Evolutionary conservation across 2,329 filamentous ascomycete genomes (phyloP).

Genomic region (Calonectria hawksworthii): DNA sequence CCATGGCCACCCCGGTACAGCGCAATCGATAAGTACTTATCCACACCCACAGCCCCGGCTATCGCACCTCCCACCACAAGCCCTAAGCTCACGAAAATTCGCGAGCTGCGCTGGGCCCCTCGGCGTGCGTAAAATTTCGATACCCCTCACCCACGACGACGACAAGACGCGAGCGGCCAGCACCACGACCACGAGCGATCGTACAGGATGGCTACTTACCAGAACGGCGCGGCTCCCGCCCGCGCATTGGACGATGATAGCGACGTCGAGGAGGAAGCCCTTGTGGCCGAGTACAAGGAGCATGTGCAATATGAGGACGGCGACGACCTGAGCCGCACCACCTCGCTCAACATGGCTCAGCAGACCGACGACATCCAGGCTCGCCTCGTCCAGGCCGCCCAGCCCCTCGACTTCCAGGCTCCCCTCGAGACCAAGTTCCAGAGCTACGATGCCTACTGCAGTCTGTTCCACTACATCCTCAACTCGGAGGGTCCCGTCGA

Average conservation of each 20-base stretch:
- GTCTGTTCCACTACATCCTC: conserved; percentile 98
- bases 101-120: conserved; percentile 45
- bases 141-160: conserved; percentile 50
- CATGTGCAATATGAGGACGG: conserved; percentile 95
- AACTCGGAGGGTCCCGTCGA: conserved; percentile 99
- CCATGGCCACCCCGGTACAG: conserved; percentile 38
- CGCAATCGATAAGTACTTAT: conserved; percentile 47
- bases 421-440: conserved; percentile 97
- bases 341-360: conserved; percentile 76
- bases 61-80: conserved; percentile 53
- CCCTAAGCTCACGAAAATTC: conserved; percentile 57
- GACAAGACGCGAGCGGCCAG: conserved; percentile 40
- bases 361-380: conserved; percentile 94
- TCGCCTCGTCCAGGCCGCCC: conserved; percentile 90
- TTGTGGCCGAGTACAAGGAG: conserved; percentile 96
- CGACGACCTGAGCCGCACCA: conserved; percentile 83
- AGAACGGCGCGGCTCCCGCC: conserved; percentile 72
- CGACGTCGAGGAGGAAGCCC: conserved; percentile 94
- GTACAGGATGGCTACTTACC: conserved; percentile 70
- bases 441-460: conserved; percentile 99
- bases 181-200: conserved; percentile 50
- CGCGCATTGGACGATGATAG: conserved; percentile 83
- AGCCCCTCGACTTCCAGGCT: conserved; percentile 95
- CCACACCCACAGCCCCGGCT: conserved; percentile 33
- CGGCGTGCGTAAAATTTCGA: conserved; percentile 54